These are phyloP conservation scores for Rauvolfia tetraphylla DNA, from an alignment of 257 asterid species.

Conservation along the genomic window DNA sequence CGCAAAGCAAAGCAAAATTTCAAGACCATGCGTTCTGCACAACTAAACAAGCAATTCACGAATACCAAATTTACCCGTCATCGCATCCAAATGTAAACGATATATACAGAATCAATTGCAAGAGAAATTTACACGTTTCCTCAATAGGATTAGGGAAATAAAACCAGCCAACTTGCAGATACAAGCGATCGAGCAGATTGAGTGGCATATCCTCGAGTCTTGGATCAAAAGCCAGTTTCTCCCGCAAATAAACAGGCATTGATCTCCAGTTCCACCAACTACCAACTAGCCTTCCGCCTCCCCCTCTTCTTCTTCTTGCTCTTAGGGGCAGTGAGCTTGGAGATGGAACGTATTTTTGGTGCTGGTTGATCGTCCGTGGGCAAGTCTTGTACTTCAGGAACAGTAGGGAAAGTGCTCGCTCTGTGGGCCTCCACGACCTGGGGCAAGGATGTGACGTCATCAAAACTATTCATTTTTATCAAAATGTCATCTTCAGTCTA, in stretches of 20 bases:
- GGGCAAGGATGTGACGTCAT: conserved; percentile 40
- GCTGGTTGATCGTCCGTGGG: conserved; percentile 43
- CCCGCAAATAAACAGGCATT: background rate
- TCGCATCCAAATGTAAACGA: background rate
- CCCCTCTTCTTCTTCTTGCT: conserved; percentile 50
- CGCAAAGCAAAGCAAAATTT: background rate
- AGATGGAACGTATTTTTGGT: conserved; percentile 41
- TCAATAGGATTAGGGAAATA: background rate
- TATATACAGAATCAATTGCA: background rate
- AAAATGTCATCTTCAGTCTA: conserved; percentile 61
- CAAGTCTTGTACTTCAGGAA: conserved; percentile 31
- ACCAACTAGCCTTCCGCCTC: conserved; percentile 38
- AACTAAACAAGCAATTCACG: background rate
- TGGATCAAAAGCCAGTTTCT: background rate
- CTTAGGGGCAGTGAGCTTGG: conserved; percentile 54
- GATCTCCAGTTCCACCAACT: conserved; percentile 38
- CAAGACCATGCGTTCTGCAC: background rate
- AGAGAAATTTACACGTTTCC: background rate
- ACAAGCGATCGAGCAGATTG: background rate
- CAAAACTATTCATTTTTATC: conserved; percentile 45
- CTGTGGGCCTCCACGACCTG: conserved; percentile 23
- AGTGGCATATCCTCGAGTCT: background rate
- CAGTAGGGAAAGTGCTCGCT: conserved; percentile 26
- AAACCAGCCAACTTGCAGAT: background rate
- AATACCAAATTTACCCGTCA: background rate